phyloP scores from a whole-genome alignment of 192 early-diverging fungal genomes.

The Backusella morwellensis region DNA sequence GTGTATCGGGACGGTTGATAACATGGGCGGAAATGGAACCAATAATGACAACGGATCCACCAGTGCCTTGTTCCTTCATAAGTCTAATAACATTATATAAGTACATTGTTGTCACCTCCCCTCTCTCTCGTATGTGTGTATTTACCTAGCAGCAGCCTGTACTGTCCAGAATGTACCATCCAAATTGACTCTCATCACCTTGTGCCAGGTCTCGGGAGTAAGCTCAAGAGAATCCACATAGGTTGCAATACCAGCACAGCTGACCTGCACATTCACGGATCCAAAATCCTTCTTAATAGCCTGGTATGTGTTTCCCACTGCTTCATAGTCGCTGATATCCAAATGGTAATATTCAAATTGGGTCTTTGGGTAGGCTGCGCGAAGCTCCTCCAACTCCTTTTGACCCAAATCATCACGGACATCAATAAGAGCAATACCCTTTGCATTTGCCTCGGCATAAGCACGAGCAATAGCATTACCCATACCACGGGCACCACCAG shows the following conservation, averaged over 20 bases:
- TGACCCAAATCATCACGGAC: conserved; percentile 15
- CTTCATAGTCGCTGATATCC: conserved; percentile 14
- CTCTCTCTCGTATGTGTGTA: not conserved
- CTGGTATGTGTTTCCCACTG: not conserved
- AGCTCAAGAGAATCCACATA: conserved; percentile 13
- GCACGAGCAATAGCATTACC: conserved; percentile 21
- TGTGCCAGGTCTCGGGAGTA: conserved; percentile 20
- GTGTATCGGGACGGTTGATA: conserved; percentile 27
- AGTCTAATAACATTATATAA: not conserved
- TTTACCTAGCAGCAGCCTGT: conserved; percentile 27
- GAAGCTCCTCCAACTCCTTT: conserved; percentile 1
- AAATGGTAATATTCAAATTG: conserved; percentile 18
- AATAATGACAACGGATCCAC: conserved; percentile 32
- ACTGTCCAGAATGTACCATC: conserved; percentile 25
- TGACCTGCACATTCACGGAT: conserved; percentile 18
- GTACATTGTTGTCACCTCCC: not conserved
- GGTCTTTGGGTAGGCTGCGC: not conserved
- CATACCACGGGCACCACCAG: conserved; percentile 16
- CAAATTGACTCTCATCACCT: conserved; percentile 24
- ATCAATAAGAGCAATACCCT: conserved; percentile 14
- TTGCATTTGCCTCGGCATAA: conserved; percentile 8
- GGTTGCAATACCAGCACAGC: conserved; percentile 19
- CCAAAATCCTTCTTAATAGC: conserved; percentile 12
- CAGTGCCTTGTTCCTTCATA: not conserved
- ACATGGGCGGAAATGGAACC: conserved; percentile 34